Evolutionary conservation across 352 stramenopile genomes (phyloP).

Genomic region (Phytopythium kandeliae): DNA sequence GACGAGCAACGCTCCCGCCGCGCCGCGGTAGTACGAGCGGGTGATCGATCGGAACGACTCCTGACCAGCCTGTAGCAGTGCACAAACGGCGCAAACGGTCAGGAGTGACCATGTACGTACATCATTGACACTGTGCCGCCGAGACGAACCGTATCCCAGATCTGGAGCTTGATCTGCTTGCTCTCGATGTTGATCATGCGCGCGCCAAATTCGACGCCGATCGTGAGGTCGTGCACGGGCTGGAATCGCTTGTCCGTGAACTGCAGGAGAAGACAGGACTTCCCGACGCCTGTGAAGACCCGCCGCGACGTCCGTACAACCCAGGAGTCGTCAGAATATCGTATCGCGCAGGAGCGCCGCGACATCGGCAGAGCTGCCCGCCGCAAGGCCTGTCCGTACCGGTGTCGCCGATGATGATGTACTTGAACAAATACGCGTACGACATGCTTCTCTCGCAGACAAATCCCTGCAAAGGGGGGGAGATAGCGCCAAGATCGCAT

Average conservation of each 20-base stretch:
- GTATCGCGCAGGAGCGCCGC: background rate
- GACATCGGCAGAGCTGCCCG: too few species aligned
- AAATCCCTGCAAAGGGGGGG: background rate
- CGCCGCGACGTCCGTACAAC: background rate
- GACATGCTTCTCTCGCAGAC: slow-evolving; percentile 61
- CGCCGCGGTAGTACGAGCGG: slow-evolving; percentile 98
- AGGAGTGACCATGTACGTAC: background rate
- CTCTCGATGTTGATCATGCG: slow-evolving; percentile 99
- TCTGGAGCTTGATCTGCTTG: slow-evolving; percentile 98
- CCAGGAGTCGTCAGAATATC: slow-evolving; percentile 1
- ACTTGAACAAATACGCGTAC: slow-evolving; percentile 97
- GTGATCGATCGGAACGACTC: slow-evolving; percentile 99
- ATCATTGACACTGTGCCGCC: background rate
- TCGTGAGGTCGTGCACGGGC: slow-evolving; percentile 98
- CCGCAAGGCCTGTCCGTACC: slow-evolving; percentile 59
- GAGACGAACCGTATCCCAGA: slow-evolving; percentile 91
- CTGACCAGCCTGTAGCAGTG: slow-evolving; percentile 89
- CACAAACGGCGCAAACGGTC: too few species aligned
- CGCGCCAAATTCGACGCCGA: slow-evolving; percentile 99
- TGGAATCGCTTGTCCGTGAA: slow-evolving; percentile 99
- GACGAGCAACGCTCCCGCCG: slow-evolving; percentile 95
- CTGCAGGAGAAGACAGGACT: slow-evolving; percentile 99
- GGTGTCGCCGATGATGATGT: slow-evolving; percentile 99
- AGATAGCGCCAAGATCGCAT: background rate
- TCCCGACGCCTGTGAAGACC: slow-evolving; percentile 92